Evolutionary conservation across 1,284 basidiomycete species (phyloP).

Genomic region (Austroboletus olivaceoglutinosus): DNA sequence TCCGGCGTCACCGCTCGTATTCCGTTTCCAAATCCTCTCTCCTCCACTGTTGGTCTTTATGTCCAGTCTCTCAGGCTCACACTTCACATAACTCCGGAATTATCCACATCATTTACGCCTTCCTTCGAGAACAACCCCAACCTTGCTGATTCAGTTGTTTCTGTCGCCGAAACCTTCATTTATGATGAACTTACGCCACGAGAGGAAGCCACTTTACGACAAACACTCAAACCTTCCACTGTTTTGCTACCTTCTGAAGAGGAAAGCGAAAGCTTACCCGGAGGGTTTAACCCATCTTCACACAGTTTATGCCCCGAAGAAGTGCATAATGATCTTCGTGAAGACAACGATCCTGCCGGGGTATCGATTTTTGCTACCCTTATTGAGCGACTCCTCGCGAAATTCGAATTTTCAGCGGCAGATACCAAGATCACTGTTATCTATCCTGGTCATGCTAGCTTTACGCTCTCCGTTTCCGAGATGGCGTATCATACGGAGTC

Average conservation of each 20-base stretch:
- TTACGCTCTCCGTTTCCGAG: constrained; percentile 58
- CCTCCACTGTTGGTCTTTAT: constrained; percentile 67
- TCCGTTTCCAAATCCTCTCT: constrained; percentile 73
- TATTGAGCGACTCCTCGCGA: constrained; percentile 78
- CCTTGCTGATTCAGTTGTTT: constrained; percentile 74
- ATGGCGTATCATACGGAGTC: constrained; percentile 51
- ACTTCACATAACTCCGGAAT: constrained; percentile 48
- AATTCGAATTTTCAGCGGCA: constrained; percentile 75
- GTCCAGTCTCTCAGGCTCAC: constrained; percentile 61
- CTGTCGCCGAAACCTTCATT: constrained; percentile 81
- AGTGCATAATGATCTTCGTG: constrained; percentile 24
- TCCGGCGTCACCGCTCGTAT: constrained; percentile 73
- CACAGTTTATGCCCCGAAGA: constrained; percentile 37
- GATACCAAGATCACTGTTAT: constrained; percentile 68
- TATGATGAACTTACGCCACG: constrained; percentile 73
- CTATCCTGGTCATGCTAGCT: constrained; percentile 57
- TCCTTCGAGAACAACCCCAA: constrained; percentile 35
- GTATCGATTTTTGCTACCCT: constrained; percentile 84
- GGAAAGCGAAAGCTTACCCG: constrained; percentile 52
- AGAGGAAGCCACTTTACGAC: constrained; percentile 72
- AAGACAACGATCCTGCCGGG: constrained; percentile 62
- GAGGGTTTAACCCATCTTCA: constrained; percentile 61
- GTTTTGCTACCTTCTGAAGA: constrained; percentile 31
- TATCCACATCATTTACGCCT: constrained; percentile 11
- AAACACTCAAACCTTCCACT: constrained; percentile 58